A percentile compares a stretch with the other conserved stretches of the same genome.
phyloP scores from a whole-genome alignment of 2,329 filamentous ascomycete species.

The Remersonia thermophila region DNA sequence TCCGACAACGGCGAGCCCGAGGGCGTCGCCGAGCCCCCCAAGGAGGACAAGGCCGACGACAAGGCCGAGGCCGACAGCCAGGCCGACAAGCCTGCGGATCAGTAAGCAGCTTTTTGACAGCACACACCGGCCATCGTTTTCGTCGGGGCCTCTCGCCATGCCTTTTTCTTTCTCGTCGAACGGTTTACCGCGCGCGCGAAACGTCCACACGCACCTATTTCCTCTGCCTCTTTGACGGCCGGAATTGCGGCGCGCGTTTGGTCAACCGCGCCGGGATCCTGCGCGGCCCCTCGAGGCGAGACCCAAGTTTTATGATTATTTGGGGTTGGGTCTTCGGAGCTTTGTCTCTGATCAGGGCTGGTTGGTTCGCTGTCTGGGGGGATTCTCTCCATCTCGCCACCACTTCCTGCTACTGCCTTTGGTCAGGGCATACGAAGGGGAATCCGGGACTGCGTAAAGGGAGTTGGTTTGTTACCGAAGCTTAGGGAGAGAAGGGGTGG shows the following conservation, averaged over 20 bases:
- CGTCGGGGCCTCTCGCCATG: slow-evolving; percentile 1
- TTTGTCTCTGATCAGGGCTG: slow-evolving; percentile 8
- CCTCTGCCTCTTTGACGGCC: no score
- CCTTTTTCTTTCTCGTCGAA: slow-evolving; percentile 7
- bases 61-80: slow-evolving; percentile 30
- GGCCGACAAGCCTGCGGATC: slow-evolving; percentile 36
- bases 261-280: no score
- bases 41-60: slow-evolving; percentile 36
- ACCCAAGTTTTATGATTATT: not conserved
- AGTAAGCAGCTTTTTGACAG: slow-evolving; percentile 28
- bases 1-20: slow-evolving; percentile 77
- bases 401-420: no score
- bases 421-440: not conserved
- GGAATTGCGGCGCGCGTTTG: no score
- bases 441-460: slow-evolving; percentile 6
- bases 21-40: slow-evolving; percentile 41
- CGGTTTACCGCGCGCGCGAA: slow-evolving; percentile 1
- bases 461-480: not conserved
- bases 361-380: slow-evolving; percentile 19
- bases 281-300: no score
- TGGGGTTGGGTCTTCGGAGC: slow-evolving; percentile 2
- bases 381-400: no score
- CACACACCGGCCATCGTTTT: no score
- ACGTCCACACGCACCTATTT: no score
- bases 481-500: slow-evolving; percentile 16